Base-by-base conservation (phyloP, 1,139 yeast genomes). In the Geotrichum restrictum region DNA sequence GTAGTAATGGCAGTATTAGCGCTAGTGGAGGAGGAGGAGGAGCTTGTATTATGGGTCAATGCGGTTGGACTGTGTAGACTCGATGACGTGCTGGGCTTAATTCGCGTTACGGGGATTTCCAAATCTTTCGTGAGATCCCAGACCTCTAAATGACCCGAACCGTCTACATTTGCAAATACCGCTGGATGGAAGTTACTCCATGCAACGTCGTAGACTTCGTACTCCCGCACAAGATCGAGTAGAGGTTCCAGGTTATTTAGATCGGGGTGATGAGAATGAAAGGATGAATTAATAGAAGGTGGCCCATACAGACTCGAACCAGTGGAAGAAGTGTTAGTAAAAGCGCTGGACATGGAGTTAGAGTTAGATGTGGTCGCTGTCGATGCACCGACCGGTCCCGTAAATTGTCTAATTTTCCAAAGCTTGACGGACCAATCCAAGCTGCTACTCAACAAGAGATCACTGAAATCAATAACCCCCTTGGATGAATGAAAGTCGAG, bases 101-200 rank as follows among this genome's bases (percentile, higher is more conserved):
- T 59, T 1, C 69, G 59, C 8, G 67, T 59, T 1, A 76, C 54
- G 1, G 83, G 79, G 10, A 67, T 65, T 53, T 76, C 75, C 2
- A 72, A 49, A 54, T 69, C 73, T 13, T 58, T 62, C 6, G 65
- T 62, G 38, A 83, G 64, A 61, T 82, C 81, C 85, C 85, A 82
- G 21, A 80, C 66, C 53, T 80, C 79, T n/a, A 82, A 60, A 13
- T 68, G 60, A 0, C 81, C 73, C 1, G 72, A 66, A 1, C 77
- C 72, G 3, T 81, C 82, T 22, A 77, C 74, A 1, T 77, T 67
- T 1, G 78, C 77, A 60, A 82, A 79, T 48, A 81, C 77, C 8
- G 70, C 67, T 0, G 72, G 69, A 11, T 63, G 57, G 10, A 63
- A 60, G 0, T 83, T 83, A 42, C 76, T 65, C 67, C 76, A 71